Conservation (phyloP, 176 grass and related monocot genomes). For the Aechmea fasciata region DNA sequence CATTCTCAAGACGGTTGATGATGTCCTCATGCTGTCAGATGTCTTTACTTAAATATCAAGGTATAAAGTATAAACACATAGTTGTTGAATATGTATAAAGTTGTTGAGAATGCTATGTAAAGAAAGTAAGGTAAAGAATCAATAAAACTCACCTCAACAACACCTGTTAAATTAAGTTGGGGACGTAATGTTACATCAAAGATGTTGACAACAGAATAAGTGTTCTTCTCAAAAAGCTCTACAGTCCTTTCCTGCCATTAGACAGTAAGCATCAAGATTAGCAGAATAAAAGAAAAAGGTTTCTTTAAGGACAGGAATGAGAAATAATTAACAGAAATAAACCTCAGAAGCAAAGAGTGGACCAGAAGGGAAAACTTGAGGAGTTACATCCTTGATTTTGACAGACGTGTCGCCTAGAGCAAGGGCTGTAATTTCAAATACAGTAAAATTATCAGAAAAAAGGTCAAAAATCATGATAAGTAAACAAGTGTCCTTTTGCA, state of each 20-base stretch:
- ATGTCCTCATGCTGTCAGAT: not conserved
- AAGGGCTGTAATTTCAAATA: constrained; percentile 37
- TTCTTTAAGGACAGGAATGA: not conserved
- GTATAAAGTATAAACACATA: not conserved
- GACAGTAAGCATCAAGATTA: constrained; percentile 1
- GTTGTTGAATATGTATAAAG: too few species aligned
- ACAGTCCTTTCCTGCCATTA: constrained; percentile 53
- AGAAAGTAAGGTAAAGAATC: not conserved
- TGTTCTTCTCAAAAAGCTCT: constrained; percentile 87
- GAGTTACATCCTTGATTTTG: constrained; percentile 65
- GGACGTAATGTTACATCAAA: constrained; percentile 88
- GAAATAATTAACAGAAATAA: not conserved
- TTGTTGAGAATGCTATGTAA: not conserved
- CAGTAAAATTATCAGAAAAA: not conserved
- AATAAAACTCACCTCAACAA: constrained; percentile 61
- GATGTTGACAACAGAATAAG: constrained; percentile 92
- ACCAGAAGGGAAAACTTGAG: constrained; percentile 56
- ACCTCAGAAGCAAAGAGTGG: constrained; percentile 81
- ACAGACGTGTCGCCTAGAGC: constrained; percentile 61
- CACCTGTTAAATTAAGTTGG: constrained; percentile 80
- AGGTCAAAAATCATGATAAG: too few species aligned
- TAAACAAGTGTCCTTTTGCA: too few species aligned
- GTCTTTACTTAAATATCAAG: not conserved
- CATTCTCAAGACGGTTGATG: not conserved
- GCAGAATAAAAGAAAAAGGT: constrained; percentile 9